These are phyloP conservation scores for Cicer bijugum DNA, from an alignment of 306 rosid genomes.

Conservation along the genomic window DNA sequence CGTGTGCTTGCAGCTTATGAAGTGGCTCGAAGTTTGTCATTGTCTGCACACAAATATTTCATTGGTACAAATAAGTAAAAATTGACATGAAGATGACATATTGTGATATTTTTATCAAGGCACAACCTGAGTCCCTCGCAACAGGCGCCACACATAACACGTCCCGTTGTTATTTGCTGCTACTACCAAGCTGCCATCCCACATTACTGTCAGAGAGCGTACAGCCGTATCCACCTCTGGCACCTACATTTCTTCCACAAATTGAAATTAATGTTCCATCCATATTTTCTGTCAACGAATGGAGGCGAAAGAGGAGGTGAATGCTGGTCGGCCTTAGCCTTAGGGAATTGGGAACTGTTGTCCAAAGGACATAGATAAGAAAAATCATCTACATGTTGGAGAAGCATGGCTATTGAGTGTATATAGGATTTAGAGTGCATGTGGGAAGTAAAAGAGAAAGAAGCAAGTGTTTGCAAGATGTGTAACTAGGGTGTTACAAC, in stretches of 20 bases:
- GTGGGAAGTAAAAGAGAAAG: slow-evolving; percentile 28
- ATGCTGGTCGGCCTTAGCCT: slow-evolving; percentile 34
- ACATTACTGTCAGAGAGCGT: slow-evolving; percentile 95
- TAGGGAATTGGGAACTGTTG: slow-evolving; percentile 19
- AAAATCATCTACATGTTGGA: background rate
- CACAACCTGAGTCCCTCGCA: slow-evolving; percentile 90
- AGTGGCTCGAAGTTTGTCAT: slow-evolving; percentile 98
- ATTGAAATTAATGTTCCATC: slow-evolving; percentile 40
- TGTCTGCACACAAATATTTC: slow-evolving; percentile 65
- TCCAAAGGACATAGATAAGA: background rate
- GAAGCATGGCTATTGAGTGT: slow-evolving; percentile 25
- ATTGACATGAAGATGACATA: slow-evolving; percentile 10
- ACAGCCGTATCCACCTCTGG: slow-evolving; percentile 99
- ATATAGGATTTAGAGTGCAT: background rate
- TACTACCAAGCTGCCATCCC: slow-evolving; percentile 99
- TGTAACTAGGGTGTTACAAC: slow-evolving; percentile 16
- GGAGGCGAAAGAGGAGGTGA: slow-evolving; percentile 22
- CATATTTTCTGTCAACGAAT: slow-evolving; percentile 1
- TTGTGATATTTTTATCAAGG: slow-evolving; percentile 35
- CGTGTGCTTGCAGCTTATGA: slow-evolving; percentile 98
- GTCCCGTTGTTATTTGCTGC: slow-evolving; percentile 99
- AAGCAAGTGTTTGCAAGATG: slow-evolving; percentile 12
- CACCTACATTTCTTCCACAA: slow-evolving; percentile 63
- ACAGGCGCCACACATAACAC: slow-evolving; percentile 96
- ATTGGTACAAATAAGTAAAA: slow-evolving; percentile 40